Conservation (phyloP, 768 basidiomycete species). For the Auricularia auricula-judae region DNA sequence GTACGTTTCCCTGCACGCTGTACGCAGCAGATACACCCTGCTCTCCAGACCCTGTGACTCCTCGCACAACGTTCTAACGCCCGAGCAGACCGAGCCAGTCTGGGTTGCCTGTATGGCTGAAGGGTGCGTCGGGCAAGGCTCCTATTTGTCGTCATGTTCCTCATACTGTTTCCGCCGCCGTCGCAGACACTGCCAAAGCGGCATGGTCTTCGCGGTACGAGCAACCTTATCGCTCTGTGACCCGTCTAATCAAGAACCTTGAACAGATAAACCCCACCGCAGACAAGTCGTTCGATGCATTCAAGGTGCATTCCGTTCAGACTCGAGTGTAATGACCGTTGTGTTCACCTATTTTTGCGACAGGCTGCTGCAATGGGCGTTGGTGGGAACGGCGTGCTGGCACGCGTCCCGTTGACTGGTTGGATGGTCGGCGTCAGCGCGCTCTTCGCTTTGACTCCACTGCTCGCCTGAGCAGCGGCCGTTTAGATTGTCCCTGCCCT, state of each 20-base stretch:
- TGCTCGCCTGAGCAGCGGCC: neutral
- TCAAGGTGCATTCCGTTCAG: conserved; percentile 22
- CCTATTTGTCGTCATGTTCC: neutral
- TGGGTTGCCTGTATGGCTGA: neutral
- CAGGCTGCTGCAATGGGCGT: neutral
- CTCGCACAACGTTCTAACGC: neutral
- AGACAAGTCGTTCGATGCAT: conserved; percentile 35
- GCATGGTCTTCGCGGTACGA: neutral
- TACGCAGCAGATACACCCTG: neutral
- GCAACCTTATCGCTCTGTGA: neutral
- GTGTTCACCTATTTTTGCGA: neutral
- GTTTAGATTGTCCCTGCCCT: too few relatives aligned
- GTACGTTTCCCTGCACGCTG: neutral
- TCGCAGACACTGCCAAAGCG: neutral
- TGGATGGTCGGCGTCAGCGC: neutral
- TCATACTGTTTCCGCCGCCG: neutral
- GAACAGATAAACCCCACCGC: conserved; percentile 20
- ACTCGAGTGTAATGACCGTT: neutral
- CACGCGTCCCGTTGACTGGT: neutral
- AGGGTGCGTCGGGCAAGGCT: neutral
- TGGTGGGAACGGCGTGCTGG: neutral
- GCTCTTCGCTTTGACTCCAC: neutral
- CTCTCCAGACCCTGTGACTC: neutral
- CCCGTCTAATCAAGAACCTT: neutral
- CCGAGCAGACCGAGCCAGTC: neutral